Conservation (phyloP, 352 stramenopile genomes). For the Paralagenidium karlingii region DNA sequence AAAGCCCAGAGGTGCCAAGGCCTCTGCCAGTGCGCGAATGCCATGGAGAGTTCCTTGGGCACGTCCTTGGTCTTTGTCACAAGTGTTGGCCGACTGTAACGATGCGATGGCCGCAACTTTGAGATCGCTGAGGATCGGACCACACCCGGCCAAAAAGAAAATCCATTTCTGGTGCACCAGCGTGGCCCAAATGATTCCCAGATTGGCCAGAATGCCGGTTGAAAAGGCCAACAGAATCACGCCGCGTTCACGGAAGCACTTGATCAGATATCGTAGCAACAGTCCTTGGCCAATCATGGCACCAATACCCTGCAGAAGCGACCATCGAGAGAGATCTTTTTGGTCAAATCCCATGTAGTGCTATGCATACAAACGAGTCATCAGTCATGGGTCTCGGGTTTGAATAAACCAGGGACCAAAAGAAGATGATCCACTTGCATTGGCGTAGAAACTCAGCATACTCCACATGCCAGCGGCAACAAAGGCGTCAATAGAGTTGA, state of each 20-base stretch:
- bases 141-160: too few species aligned
- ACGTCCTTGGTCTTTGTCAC: conserved; percentile 66
- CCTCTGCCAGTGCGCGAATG: conserved; percentile 45
- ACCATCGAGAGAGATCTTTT: conserved; percentile 39
- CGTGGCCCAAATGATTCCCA: too few species aligned
- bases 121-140: too few species aligned
- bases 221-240: too few species aligned
- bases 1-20: conserved; percentile 34
- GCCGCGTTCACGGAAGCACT: conserved; percentile 36
- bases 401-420: too few species aligned
- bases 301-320: conserved; percentile 35
- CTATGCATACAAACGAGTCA: conserved; percentile 7
- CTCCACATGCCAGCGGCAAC: conserved; percentile 41
- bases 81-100: too few species aligned
- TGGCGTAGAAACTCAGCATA: conserved; percentile 64
- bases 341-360: conserved; percentile 57
- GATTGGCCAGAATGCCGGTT: too few species aligned
- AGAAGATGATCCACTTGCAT: conserved; percentile 16
- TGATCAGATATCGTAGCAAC: conserved; percentile 45
- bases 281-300: conserved; percentile 46
- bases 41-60: conserved; percentile 61
- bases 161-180: too few species aligned
- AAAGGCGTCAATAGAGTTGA: conserved; percentile 59
- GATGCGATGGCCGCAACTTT: too few species aligned
- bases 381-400: background rate